phyloP scores from a whole-genome alignment of 2,329 filamentous ascomycete genomes.

The Xylaria sp. region DNA sequence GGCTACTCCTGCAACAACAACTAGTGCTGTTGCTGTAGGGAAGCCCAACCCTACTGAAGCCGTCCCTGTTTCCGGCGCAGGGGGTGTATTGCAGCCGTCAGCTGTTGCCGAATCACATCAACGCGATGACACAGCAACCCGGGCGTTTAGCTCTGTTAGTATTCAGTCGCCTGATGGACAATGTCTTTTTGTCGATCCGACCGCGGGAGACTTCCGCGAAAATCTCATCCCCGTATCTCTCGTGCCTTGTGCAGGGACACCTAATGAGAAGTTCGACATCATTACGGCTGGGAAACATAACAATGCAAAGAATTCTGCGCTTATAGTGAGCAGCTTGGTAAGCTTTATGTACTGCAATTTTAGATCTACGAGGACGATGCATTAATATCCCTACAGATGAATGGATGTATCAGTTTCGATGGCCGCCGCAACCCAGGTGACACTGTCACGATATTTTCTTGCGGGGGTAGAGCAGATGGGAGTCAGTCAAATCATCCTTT shows the following conservation, averaged over 20 bases:
- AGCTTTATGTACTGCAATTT: slow-evolving; percentile 24
- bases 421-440: slow-evolving; percentile 55
- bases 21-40: slow-evolving; percentile 14
- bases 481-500: slow-evolving; percentile 45
- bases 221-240: slow-evolving; percentile 63
- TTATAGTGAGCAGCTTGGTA: slow-evolving; percentile 60
- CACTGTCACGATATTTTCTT: slow-evolving; percentile 62
- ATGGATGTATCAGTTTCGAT: slow-evolving; percentile 64
- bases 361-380: not conserved
- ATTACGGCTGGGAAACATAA: slow-evolving; percentile 62
- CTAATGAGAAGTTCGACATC: slow-evolving; percentile 62
- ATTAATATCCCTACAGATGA: slow-evolving; percentile 47
- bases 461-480: slow-evolving; percentile 62
- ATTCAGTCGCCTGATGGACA: slow-evolving; percentile 60
- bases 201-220: slow-evolving; percentile 63
- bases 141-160: slow-evolving; percentile 56
- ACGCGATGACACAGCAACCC: slow-evolving; percentile 58
- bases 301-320: slow-evolving; percentile 52
- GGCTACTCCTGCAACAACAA: slow-evolving; percentile 15
- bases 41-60: slow-evolving; percentile 54
- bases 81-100: slow-evolving; percentile 59
- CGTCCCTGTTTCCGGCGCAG: slow-evolving; percentile 61
- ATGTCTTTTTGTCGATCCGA: slow-evolving; percentile 62
- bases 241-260: slow-evolving; percentile 55
- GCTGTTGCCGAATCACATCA: slow-evolving; percentile 61